Conservation (phyloP, 805 yeast genomes). For the Pichia kluyveri region DNA sequence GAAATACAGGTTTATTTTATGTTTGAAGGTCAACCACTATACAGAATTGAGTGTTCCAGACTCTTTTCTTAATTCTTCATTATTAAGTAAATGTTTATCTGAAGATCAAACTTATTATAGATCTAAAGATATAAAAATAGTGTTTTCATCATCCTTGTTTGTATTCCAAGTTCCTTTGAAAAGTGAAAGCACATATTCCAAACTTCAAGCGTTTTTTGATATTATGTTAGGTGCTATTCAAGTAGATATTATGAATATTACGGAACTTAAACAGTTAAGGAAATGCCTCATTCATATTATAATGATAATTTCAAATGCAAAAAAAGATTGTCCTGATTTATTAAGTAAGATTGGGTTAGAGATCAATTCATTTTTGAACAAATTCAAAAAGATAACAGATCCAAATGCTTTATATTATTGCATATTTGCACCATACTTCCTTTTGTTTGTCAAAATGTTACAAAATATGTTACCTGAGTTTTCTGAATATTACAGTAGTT, state of each 20-base stretch:
- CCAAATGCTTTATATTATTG: slow-evolving; percentile 4
- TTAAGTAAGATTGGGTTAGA: slow-evolving; percentile 13
- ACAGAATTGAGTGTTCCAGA: background rate
- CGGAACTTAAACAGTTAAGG: slow-evolving; percentile 12
- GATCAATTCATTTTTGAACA: slow-evolving; percentile 6
- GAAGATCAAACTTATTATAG: slow-evolving; percentile 1
- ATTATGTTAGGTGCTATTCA: slow-evolving; percentile 3
- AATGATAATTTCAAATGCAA: slow-evolving; percentile 19
- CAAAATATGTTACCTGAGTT: slow-evolving; percentile 12
- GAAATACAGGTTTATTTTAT: slow-evolving; percentile 1
- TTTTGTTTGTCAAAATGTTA: slow-evolving; percentile 13
- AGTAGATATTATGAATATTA: background rate
- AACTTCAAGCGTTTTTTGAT: slow-evolving; percentile 3
- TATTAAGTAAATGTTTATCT: background rate
- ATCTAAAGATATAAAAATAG: slow-evolving; percentile 1
- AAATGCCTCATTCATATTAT: slow-evolving; percentile 17
- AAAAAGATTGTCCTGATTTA: slow-evolving; percentile 4
- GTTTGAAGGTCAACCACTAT: slow-evolving; percentile 5
- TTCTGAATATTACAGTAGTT: slow-evolving; percentile 1
- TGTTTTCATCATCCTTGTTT: slow-evolving; percentile 1
- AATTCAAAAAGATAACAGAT: slow-evolving; percentile 6
- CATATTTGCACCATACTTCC: slow-evolving; percentile 17
- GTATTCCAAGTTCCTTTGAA: slow-evolving; percentile 3
- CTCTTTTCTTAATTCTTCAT: slow-evolving; percentile 1
- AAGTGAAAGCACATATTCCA: background rate